These are phyloP conservation scores for Pyricularia pennisetigena DNA, from an alignment of 2,329 filamentous ascomycete species.

Conservation along the genomic window DNA sequence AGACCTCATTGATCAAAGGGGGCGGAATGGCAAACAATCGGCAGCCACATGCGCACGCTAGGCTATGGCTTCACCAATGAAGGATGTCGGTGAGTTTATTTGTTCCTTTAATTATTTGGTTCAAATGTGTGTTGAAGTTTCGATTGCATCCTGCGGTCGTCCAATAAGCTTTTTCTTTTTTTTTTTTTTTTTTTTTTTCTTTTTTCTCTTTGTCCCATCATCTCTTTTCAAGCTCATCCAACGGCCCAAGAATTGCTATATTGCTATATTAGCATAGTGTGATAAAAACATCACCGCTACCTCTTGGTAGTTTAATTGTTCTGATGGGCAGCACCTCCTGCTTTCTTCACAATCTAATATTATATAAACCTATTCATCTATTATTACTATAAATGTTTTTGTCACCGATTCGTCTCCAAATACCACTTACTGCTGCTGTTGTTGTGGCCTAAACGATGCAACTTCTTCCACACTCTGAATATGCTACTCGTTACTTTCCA, in stretches of 20 bases:
- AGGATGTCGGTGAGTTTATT: conserved; percentile 46
- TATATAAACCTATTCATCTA: background rate
- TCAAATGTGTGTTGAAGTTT: background rate
- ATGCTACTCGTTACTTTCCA: conserved; percentile 3
- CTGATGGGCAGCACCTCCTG: background rate
- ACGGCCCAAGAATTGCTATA: background rate
- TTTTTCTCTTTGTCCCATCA: too few species aligned
- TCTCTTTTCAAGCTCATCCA: background rate
- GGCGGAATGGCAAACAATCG: conserved; percentile 51
- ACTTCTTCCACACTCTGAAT: background rate
- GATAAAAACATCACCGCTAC: background rate
- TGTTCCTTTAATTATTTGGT: background rate
- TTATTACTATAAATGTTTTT: background rate
- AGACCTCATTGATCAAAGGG: conserved; percentile 17
- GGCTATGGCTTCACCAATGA: conserved; percentile 57
- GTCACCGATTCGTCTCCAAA: background rate
- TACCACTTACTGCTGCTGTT: background rate
- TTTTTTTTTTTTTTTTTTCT: too few species aligned
- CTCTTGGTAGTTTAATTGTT: background rate
- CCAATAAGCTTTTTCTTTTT: background rate
- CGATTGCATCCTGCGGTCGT: background rate
- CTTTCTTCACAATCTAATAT: background rate
- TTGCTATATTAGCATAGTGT: background rate
- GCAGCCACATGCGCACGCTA: conserved; percentile 47
- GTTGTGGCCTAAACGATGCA: background rate